Evolutionary conservation across 2,329 filamentous ascomycete genomes (phyloP).

Genomic region (Colletotrichum eleusines): DNA sequence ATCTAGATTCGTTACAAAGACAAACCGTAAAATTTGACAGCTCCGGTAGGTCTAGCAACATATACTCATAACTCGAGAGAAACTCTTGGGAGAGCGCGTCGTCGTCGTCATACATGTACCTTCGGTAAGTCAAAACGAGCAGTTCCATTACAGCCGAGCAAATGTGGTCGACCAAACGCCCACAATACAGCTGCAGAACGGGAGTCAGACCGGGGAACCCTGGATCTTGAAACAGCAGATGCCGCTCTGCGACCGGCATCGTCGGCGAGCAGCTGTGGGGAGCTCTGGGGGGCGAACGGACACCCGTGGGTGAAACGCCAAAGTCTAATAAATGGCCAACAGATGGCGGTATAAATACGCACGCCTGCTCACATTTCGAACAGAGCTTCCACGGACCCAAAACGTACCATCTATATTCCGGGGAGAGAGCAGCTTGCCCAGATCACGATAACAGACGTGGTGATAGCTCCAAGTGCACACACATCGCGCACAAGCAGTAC

Average conservation of each 20-base stretch:
- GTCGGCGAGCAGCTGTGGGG: not conserved
- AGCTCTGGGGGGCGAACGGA: slow-evolving; percentile 29
- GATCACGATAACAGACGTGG: not conserved
- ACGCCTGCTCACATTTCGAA: not conserved
- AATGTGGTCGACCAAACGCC: slow-evolving; percentile 5
- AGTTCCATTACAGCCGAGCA: not conserved
- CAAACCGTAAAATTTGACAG: not conserved
- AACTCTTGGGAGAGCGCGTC: not conserved
- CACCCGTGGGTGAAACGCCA: slow-evolving; percentile 25
- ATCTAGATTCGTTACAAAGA: not conserved
- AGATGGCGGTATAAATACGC: not conserved
- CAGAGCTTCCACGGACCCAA: no score
- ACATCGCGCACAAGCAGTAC: no score
- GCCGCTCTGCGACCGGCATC: slow-evolving; percentile 9
- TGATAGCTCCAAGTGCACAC: no score
- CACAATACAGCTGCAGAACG: not conserved
- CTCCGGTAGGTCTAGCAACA: not conserved
- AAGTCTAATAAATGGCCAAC: slow-evolving; percentile 23
- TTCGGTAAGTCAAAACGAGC: slow-evolving; percentile 7
- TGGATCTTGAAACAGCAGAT: slow-evolving; percentile 10
- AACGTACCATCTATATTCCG: no score
- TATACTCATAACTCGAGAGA: no score
- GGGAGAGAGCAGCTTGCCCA: no score
- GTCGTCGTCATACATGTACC: not conserved
- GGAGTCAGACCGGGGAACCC: slow-evolving; percentile 9